phyloP scores from a whole-genome alignment of 192 early-diverging fungal species.

The Phycomyces blakesleeanus region DNA sequence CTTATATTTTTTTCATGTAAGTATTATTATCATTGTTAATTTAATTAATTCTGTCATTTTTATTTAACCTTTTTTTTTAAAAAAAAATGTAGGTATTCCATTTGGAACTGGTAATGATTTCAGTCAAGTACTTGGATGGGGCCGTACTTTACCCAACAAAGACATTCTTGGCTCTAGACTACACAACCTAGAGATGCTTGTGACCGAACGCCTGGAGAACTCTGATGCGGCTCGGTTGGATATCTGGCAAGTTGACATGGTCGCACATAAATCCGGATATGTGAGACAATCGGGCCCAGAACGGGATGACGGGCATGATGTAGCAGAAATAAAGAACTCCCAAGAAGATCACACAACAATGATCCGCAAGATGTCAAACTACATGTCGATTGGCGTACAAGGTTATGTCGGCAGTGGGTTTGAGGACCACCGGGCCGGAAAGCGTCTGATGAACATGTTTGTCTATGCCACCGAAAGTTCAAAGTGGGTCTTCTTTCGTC shows the following conservation, averaged over 20 bases:
- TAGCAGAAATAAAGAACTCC: constrained; percentile 19
- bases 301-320: constrained; percentile 39
- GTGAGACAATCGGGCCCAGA: constrained; percentile 58
- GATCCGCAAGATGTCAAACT: constrained; percentile 63
- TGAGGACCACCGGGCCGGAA: constrained; percentile 62
- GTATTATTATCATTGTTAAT: not conserved
- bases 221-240: constrained; percentile 59
- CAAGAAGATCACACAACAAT: not conserved
- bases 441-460: constrained; percentile 60
- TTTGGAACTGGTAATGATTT: constrained; percentile 79
- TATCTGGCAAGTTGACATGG: constrained; percentile 63
- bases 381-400: constrained; percentile 72
- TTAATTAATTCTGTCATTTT: not conserved
- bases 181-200: constrained; percentile 49
- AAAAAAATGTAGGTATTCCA: constrained; percentile 56
- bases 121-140: constrained; percentile 74
- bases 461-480: constrained; percentile 59
- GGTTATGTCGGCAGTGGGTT: constrained; percentile 70
- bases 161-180: constrained; percentile 58
- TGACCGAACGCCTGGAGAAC: constrained; percentile 56
- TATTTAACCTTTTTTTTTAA: not conserved
- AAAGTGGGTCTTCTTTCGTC: constrained; percentile 59
- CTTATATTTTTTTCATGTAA: constrained; percentile 64
- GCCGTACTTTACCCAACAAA: constrained; percentile 55
- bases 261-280: constrained; percentile 57